A percentile compares a stretch with the other conserved stretches of the same genome.
phyloP scores from a whole-genome alignment of 1,284 basidiomycete genomes.

The Ceratobasidium sp. region DNA sequence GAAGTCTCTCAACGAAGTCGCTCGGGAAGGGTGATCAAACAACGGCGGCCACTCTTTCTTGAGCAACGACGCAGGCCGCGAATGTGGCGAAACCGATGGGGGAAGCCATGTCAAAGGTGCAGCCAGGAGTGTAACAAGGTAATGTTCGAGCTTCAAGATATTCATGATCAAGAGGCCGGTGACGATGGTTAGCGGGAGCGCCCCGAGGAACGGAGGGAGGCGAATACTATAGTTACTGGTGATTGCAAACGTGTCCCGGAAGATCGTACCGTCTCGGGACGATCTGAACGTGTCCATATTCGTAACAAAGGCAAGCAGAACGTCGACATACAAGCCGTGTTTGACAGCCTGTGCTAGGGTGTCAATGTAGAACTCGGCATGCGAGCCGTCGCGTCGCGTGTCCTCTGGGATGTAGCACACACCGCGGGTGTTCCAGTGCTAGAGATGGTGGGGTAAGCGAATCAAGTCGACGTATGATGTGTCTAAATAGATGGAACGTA shows the following conservation, averaged over 20 bases:
- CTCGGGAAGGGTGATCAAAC: constrained; percentile 39
- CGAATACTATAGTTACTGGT: background rate
- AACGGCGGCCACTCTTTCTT: constrained; percentile 44
- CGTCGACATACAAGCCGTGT: background rate
- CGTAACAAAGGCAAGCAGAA: constrained; percentile 3
- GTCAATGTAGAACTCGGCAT: constrained; percentile 17
- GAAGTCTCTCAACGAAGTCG: constrained; percentile 44
- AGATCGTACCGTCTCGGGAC: constrained; percentile 17
- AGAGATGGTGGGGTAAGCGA: background rate
- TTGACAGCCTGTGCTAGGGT: constrained; percentile 6
- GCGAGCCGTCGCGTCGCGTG: constrained; percentile 10
- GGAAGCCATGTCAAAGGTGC: constrained; percentile 13
- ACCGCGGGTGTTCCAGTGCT: constrained; percentile 25
- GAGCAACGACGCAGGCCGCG: constrained; percentile 3
- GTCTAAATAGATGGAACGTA: background rate
- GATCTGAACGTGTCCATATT: background rate
- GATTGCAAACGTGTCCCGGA: constrained; percentile 8
- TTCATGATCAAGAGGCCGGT: constrained; percentile 13
- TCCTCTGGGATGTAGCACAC: background rate
- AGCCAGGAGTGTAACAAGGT: background rate
- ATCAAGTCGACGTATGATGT: background rate
- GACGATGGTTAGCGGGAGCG: background rate
- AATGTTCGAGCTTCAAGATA: background rate
- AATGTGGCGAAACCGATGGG: constrained; percentile 1
- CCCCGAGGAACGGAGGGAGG: constrained; percentile 11